Base-by-base conservation (phyloP, 1,139 yeast species). In the Ashbya aceris region DNA sequence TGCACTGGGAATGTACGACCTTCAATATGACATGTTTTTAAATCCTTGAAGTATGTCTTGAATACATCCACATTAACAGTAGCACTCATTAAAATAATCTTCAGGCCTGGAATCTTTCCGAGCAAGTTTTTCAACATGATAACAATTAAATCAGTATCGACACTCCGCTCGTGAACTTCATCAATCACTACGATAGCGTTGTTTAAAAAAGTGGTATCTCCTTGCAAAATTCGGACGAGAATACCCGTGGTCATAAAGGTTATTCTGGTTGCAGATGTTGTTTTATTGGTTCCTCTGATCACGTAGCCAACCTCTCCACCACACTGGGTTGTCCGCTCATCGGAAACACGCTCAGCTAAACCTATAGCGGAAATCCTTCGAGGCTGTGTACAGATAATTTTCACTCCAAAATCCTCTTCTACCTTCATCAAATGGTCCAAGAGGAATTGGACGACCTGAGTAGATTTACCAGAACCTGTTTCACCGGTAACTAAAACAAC, bases 341-440 rank as follows among this genome's bases (percentile, higher is more conserved):
- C 86, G 1, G 96, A 78, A 8, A 91, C 87, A 58, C 97, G 75
- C 49, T 87, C 95, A 0, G 97, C 96, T 44, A 91, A 70, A 2
- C 97, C 96, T 58, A 91, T 83, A 0, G 97, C 87, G 0, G 96
- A 86, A 44, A 91, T 89, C 69, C 97, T 79, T 63, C 98, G 73
- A 1, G 98, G 98, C 60, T 91, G 97, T 0, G 97, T 87, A 60
- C 96, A 87, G 3, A 89, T 67, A 7, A 91, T 83, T 39, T 75
- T 77, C 12, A 61, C 56, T 0, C 56, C 36, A 39, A 55, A 48
- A 60, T 63, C 55, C 7, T 46, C 45, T n/a, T 49, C 42, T 7
- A 46, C 40, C 6, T 40, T 36, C 27, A 53, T 49, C 47, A 82
- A 56, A 36, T 78, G 69, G 58, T 91, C 97, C 28, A 89, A 65